Percentiles rank a stretch among this genome's conserved stretches.
These are phyloP conservation scores for Posidonia australis DNA, from an alignment of 106 monocot species.

Conservation along the genomic window DNA sequence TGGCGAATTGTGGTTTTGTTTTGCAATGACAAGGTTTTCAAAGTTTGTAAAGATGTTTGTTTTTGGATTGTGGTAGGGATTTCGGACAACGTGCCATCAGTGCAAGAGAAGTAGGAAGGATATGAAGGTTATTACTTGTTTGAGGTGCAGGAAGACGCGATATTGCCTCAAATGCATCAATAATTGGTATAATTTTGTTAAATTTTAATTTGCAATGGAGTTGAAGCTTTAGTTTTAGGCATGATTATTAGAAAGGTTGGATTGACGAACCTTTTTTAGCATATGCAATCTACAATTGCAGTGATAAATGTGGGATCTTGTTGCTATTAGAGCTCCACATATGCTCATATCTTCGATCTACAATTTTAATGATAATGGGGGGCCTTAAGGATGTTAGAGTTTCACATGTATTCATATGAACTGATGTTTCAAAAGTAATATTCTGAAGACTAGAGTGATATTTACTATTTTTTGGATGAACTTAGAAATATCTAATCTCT, in stretches of 20 bases:
- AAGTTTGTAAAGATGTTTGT: not conserved
- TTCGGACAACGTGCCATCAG: constrained; percentile 14
- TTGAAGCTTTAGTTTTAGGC: too few species aligned
- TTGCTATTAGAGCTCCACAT: not conserved
- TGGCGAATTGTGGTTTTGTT: not conserved
- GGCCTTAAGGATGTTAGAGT: too few species aligned
- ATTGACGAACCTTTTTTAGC: too few species aligned
- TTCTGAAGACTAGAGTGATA: too few species aligned
- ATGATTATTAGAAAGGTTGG: too few species aligned
- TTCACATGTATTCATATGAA: too few species aligned
- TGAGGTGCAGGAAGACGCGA: constrained; percentile 8
- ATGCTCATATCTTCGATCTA: not conserved
- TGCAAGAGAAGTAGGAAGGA: constrained; percentile 7
- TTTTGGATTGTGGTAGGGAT: not conserved
- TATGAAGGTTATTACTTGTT: constrained; percentile 9
- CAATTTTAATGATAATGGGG: too few species aligned
- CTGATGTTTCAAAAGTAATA: too few species aligned
- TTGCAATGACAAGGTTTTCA: not conserved
- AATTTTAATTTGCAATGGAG: not conserved
- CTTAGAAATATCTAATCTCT: not conserved
- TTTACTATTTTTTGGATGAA: too few species aligned
- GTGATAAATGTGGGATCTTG: too few species aligned
- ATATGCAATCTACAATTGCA: too few species aligned
- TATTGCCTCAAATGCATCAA: constrained; percentile 19
- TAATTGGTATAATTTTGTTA: constrained; percentile 2